Base-by-base conservation (phyloP, 768 basidiomycete species). In the Amanita exitialis region DNA sequence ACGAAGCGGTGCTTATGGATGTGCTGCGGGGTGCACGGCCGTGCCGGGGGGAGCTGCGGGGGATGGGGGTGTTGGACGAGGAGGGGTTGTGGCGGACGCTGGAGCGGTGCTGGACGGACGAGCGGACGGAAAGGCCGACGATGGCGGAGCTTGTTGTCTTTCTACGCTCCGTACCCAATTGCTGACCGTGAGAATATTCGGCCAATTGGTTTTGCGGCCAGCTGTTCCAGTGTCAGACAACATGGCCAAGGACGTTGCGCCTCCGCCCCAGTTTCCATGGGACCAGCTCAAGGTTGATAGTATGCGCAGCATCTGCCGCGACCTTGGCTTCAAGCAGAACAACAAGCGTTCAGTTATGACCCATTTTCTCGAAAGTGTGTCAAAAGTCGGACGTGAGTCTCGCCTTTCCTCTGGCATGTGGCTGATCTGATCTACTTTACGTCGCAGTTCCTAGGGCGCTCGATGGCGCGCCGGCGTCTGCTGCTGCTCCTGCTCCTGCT, bases 1-100 rank as follows among this genome's bases (percentile, higher is more conserved):
- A 81, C 51, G 71, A 75, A 35, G 72, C 77, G 32, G 78, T 81
- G 45, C 76, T 70, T 12, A 64, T 79, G 4, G 79, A 80, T 44
- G 76, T 81, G 34, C 53, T 80, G 28, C 67, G 77, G 5, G 76
- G 78, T 1, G 66, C 76, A 16, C 69, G 67, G 41, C 79, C 79
- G 0, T 69, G 69, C 12, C 62, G 67, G 23, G 69, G 67, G 2
- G 56, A 63, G 30, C 48, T 56, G 16, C 61, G 56, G 15, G 62
- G 62, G 12, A 58, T 68, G n/a, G 57, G 59, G 9, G 54, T 64
- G 16, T 58, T 63, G 16, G 61, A 68, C 6, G 62, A 66, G 39
- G 63, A 65, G 3, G 56, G 58, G 3, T 76, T 78, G 56, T 76
- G 76, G 73, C 55, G 52, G 15, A 63, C 69, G 42, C 57, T 79